Evolutionary conservation across 257 asterid genomes (phyloP).

Genomic region (Primulina eburnea): DNA sequence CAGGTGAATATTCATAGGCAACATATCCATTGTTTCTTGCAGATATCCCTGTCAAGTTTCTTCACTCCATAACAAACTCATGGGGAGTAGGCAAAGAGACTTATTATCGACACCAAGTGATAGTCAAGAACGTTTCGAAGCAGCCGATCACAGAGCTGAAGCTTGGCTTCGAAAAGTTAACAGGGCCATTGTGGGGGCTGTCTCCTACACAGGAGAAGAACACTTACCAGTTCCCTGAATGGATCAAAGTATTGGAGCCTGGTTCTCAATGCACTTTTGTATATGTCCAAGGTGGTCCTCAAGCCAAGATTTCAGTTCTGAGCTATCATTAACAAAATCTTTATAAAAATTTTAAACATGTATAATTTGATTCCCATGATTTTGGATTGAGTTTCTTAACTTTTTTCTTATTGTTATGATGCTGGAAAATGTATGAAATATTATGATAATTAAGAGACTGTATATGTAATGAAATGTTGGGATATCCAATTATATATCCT

Average conservation of each 20-base stretch:
- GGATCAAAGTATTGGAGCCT: constrained; percentile 53
- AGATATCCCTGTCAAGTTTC: constrained; percentile 52
- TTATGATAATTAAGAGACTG: background rate
- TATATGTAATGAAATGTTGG: background rate
- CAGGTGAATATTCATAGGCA: background rate
- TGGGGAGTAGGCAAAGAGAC: constrained; percentile 54
- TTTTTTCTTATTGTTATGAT: background rate
- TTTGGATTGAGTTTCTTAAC: background rate
- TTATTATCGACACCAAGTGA: constrained; percentile 68
- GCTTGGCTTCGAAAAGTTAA: constrained; percentile 49
- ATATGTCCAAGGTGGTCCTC: constrained; percentile 81
- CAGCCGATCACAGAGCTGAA: constrained; percentile 53
- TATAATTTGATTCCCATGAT: background rate
- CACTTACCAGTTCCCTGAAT: constrained; percentile 54
- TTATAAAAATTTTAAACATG: too few relatives aligned
- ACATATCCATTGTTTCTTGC: constrained; percentile 16
- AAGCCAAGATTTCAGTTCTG: constrained; percentile 56
- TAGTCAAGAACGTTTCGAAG: constrained; percentile 53
- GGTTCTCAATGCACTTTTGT: constrained; percentile 54
- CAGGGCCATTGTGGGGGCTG: constrained; percentile 79
- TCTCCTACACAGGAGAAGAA: constrained; percentile 46
- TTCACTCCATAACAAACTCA: constrained; percentile 64
- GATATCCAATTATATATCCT: background rate
- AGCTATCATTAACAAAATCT: constrained; percentile 44
- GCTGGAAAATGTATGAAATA: background rate